Conservation (phyloP, 345 rosid genomes). For the Brassica nigra region DNA sequence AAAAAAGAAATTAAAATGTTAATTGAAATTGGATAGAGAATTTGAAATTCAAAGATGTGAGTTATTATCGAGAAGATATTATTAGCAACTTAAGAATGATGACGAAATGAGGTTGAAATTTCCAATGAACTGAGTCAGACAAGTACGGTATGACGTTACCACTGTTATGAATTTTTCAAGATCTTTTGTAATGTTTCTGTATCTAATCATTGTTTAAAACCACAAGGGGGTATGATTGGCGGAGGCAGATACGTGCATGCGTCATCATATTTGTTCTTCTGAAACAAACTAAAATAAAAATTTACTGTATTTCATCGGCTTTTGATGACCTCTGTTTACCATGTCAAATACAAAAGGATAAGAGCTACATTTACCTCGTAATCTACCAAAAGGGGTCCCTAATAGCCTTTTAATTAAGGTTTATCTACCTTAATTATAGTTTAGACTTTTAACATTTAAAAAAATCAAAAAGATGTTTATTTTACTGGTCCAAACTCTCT, state of each 20-base stretch:
- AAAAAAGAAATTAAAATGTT: not conserved
- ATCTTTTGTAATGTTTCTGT: slow-evolving; percentile 27
- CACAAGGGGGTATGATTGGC: slow-evolving; percentile 31
- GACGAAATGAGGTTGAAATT: slow-evolving; percentile 41
- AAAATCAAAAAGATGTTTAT: not conserved
- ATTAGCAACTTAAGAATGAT: slow-evolving; percentile 17
- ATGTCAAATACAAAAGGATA: not conserved
- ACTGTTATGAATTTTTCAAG: slow-evolving; percentile 18
- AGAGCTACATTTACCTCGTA: slow-evolving; percentile 24
- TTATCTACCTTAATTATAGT: slow-evolving; percentile 8
- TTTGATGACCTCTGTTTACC: slow-evolving; percentile 26
- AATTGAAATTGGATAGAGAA: not conserved
- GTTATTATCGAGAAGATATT: slow-evolving; percentile 26
- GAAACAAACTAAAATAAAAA: slow-evolving; percentile 10
- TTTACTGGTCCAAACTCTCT: not conserved
- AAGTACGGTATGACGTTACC: slow-evolving; percentile 39
- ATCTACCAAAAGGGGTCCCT: slow-evolving; percentile 28
- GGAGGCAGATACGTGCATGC: slow-evolving; percentile 31
- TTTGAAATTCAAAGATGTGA: slow-evolving; percentile 42
- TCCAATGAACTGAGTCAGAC: slow-evolving; percentile 37
- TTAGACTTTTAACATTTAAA: slow-evolving; percentile 6
- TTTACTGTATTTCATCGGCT: slow-evolving; percentile 20
- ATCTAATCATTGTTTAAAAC: slow-evolving; percentile 35
- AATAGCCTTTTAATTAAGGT: slow-evolving; percentile 21
- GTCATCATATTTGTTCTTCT: slow-evolving; percentile 43